These are phyloP conservation scores for Hymenoscyphus scutula DNA, from an alignment of 2,329 filamentous ascomycete genomes.

Conservation along the genomic window DNA sequence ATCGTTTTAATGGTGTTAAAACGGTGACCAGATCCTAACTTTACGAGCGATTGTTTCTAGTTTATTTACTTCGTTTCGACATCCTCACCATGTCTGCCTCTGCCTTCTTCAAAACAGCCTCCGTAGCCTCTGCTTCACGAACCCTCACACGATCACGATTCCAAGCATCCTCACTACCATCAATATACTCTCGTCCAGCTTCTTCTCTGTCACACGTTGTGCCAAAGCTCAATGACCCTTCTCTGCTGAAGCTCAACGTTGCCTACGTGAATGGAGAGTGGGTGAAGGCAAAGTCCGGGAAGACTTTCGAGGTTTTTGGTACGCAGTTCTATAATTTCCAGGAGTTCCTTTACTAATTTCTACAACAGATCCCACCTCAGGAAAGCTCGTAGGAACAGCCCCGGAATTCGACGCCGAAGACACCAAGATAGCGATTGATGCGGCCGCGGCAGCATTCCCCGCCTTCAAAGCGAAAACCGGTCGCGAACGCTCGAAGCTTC, in stretches of 20 bases:
- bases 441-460: conserved; percentile 74
- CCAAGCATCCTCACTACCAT: conserved; percentile 28
- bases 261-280: conserved; percentile 91
- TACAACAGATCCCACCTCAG: conserved; percentile 72
- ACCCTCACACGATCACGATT: conserved; percentile 27
- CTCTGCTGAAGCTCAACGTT: conserved; percentile 78
- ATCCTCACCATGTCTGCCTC: conserved; percentile 30
- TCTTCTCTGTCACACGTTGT: conserved; percentile 32
- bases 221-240: conserved; percentile 69
- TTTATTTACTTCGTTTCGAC: neutral
- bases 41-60: neutral
- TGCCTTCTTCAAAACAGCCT: conserved; percentile 22
- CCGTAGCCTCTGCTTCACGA: conserved; percentile 22
- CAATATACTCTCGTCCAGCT: conserved; percentile 23
- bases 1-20: neutral
- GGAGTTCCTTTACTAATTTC: conserved; percentile 1
- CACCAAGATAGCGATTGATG: conserved; percentile 75
- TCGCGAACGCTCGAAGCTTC: conserved; percentile 69
- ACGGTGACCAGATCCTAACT: neutral
- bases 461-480: conserved; percentile 69
- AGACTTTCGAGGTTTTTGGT: conserved; percentile 87
- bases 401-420: conserved; percentile 82
- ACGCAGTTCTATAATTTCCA: conserved; percentile 16
- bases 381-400: conserved; percentile 74
- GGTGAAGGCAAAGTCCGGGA: conserved; percentile 78